Conservation (phyloP, 345 rosid species). For the Gossypium thurberi region DNA sequence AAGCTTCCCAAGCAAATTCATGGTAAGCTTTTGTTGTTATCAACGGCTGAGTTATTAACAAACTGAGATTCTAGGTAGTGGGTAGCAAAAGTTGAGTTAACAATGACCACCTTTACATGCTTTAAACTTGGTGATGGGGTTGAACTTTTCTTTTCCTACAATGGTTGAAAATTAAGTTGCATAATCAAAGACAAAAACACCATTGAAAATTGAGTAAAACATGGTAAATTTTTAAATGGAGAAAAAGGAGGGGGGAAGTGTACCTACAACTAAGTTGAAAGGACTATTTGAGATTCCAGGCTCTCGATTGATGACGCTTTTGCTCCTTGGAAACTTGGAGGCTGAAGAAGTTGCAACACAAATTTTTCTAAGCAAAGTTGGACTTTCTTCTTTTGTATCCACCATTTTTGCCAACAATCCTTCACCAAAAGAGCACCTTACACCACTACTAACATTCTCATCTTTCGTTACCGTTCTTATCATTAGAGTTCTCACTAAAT, state of each 20-base stretch:
- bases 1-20: conserved; percentile 59
- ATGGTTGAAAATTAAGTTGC: not conserved
- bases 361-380: conserved; percentile 67
- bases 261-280: conserved; percentile 88
- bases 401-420: conserved; percentile 56
- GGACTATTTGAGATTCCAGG: conserved; percentile 46
- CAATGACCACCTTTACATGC: conserved; percentile 25
- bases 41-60: conserved; percentile 12
- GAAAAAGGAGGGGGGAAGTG: conserved; percentile 26
- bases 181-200: not conserved
- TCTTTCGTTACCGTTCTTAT: conserved; percentile 39
- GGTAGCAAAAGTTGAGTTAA: conserved; percentile 14
- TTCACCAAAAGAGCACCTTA: conserved; percentile 73
- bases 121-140: conserved; percentile 47
- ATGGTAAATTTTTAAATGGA: not conserved
- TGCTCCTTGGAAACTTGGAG: conserved; percentile 73
- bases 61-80: conserved; percentile 27
- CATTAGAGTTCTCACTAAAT: conserved; percentile 39
- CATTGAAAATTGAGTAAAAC: not conserved
- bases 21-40: conserved; percentile 18
- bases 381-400: conserved; percentile 55
- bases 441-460: conserved; percentile 23
- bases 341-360: conserved; percentile 48
- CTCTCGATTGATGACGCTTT: conserved; percentile 61
- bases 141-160: conserved; percentile 47